Percentiles rank a stretch among this genome's conserved stretches.
Conservation (phyloP, 768 basidiomycete genomes). For the Agrocybe chaxingu region DNA sequence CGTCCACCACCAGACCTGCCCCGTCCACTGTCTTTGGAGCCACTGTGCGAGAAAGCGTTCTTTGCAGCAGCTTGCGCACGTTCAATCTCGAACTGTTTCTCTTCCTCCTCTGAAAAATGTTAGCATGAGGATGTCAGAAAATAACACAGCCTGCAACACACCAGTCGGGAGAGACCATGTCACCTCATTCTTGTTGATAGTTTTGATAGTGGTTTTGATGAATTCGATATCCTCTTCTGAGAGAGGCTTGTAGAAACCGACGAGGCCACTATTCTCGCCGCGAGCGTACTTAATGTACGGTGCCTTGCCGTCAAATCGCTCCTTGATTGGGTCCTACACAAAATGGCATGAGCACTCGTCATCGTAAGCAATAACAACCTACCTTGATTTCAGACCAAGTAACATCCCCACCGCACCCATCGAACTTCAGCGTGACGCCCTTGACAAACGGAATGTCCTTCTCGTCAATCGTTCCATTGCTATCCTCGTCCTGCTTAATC, state of each 20-base stretch:
- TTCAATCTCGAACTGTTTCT: conserved; percentile 70
- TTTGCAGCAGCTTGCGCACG: conserved; percentile 69
- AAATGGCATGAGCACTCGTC: not conserved
- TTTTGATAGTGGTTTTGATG: conserved; percentile 63
- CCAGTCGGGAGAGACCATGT: conserved; percentile 64
- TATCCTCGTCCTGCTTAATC: conserved; percentile 60
- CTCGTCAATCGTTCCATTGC: conserved; percentile 60
- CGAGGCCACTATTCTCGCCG: conserved; percentile 46
- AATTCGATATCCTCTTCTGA: conserved; percentile 70
- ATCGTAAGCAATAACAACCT: not conserved
- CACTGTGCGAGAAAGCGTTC: conserved; percentile 36
- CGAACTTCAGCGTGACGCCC: conserved; percentile 54
- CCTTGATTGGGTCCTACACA: conserved; percentile 43
- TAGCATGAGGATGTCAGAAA: not conserved
- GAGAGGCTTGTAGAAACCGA: conserved; percentile 63
- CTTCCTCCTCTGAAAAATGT: conserved; percentile 55
- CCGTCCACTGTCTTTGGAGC: conserved; percentile 20
- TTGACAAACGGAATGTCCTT: conserved; percentile 53
- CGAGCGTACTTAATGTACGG: conserved; percentile 50
- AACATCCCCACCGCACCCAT: conserved; percentile 52
- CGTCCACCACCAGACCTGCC: conserved; percentile 19
- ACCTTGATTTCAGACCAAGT: conserved; percentile 52
- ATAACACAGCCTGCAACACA: conserved; percentile 17
- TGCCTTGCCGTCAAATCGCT: conserved; percentile 44
- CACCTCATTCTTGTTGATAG: conserved; percentile 61